Evolutionary conservation across 75 land plant species (phyloP), one percentile per base, ranked within the genome.

Genomic region (Cryptomeria japonica): DNA sequence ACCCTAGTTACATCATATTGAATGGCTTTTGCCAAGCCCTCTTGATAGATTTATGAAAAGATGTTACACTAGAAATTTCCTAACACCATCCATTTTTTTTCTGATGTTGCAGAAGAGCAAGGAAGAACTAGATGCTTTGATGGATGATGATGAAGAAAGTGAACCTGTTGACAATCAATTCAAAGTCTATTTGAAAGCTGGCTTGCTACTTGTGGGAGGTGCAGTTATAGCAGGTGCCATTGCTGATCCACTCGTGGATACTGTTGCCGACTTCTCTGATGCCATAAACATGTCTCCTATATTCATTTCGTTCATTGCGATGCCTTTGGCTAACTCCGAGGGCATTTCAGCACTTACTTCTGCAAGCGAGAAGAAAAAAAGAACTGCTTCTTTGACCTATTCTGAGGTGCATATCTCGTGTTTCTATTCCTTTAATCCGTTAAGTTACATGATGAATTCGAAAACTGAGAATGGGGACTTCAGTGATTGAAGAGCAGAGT

Each of bases 221-320:
- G 85, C 92, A 49, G 61, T 87, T 28, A 86, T 94, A 46, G 92
- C 92, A 83, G 95, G 89, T 49, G 87, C 84, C 22, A 89, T 91
- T 85, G 94, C 95, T 38, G 94, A 93, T 39, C 95, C 95, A 15
- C 86, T 94, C 2, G 93, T 94, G 16, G 93, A 93, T 85, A 90
- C 91, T 56, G 92, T 92, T 53, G 87, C 91, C 51, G 84, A 91
- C 78, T 94, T 94, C 83, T 94, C 92, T 37, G 80, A 6, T 83
- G 94, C 91, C 16, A 86, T 90, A 22, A 85, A 84, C 73, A 92
- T 94, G 16, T 92, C 95, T 41, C 84, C 92, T 3, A 92, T 94
- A 89, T 92, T 92, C 85, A 87, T 92, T 47, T 91, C 92, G 6
- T 92, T 94, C 44, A 90, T 94, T 22, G 85, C 88, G 0, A 86